phyloP scores from a whole-genome alignment of 176 grass and related monocot species.

The Triticum turgidum region DNA sequence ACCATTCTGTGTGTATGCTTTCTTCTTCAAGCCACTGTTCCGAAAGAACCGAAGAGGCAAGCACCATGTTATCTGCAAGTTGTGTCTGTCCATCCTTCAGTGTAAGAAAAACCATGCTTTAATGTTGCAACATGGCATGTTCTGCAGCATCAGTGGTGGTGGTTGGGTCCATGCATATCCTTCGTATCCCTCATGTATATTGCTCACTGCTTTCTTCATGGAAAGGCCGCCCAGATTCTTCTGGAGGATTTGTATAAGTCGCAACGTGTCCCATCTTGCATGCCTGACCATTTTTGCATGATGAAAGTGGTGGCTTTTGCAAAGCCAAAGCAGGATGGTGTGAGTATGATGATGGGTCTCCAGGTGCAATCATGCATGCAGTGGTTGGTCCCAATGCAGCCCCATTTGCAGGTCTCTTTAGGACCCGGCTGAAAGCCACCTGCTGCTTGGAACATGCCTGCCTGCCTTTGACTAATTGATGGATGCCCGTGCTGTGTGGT shows the following conservation, averaged over 20 bases:
- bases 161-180: too few relatives aligned
- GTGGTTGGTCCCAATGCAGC: neutral
- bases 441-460: conserved; percentile 27
- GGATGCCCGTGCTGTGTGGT: neutral
- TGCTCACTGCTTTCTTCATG: neutral
- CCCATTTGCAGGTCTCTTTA: conserved; percentile 16
- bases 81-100: neutral
- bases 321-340: conserved; percentile 30
- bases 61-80: neutral
- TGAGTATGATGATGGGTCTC: neutral
- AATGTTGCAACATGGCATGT: neutral
- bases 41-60: neutral
- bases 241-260: neutral
- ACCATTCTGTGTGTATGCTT: neutral
- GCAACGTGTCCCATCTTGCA: conserved; percentile 14
- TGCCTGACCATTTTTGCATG: neutral
- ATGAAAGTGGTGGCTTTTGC: conserved; percentile 9
- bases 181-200: too few relatives aligned
- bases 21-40: neutral
- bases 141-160: neutral
- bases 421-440: conserved; percentile 5
- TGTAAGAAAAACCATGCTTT: neutral
- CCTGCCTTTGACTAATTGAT: conserved; percentile 10
- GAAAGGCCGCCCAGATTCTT: conserved; percentile 30
- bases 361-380: conserved; percentile 35